Percentiles rank a stretch among this genome's conserved stretches.
These are phyloP conservation scores for Pseudopyricularia javanii DNA, from an alignment of 2,329 filamentous ascomycete species.

Conservation along the genomic window DNA sequence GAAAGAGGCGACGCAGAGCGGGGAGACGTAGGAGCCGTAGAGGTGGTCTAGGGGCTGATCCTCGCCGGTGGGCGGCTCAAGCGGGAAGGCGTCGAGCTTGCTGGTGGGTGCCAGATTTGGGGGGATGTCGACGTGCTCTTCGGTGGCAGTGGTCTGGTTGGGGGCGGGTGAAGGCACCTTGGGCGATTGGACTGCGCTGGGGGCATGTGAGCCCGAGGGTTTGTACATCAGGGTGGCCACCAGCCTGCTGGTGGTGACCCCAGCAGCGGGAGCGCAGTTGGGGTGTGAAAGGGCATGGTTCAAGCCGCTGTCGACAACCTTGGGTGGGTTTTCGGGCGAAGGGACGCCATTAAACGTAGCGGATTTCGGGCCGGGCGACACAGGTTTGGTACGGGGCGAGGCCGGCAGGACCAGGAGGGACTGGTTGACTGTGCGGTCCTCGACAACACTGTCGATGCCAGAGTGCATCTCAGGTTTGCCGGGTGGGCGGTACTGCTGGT, in stretches of 20 bases:
- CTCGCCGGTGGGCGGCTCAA: slow-evolving; percentile 44
- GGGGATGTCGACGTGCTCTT: slow-evolving; percentile 27
- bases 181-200: slow-evolving; percentile 21
- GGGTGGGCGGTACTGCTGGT: slow-evolving; percentile 50
- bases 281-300: slow-evolving; percentile 51
- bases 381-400: slow-evolving; percentile 17
- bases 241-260: slow-evolving; percentile 31
- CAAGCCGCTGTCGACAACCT: slow-evolving; percentile 49
- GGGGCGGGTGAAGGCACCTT: slow-evolving; percentile 15
- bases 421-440: slow-evolving; percentile 22
- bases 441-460: slow-evolving; percentile 53
- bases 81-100: slow-evolving; percentile 44
- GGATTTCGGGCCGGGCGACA: not conserved
- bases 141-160: not conserved
- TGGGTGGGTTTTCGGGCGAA: slow-evolving; percentile 44
- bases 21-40: slow-evolving; percentile 54
- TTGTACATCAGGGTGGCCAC: slow-evolving; percentile 56
- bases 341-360: slow-evolving; percentile 45
- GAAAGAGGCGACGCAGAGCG: slow-evolving; percentile 53
- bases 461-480: slow-evolving; percentile 40
- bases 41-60: slow-evolving; percentile 50
- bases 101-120: slow-evolving; percentile 47
- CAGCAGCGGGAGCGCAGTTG: slow-evolving; percentile 43
- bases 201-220: slow-evolving; percentile 12
- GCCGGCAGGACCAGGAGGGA: slow-evolving; percentile 23